A percentile compares a stretch with the other conserved stretches of the same genome.
These are phyloP conservation scores for Syzygium syzygioides DNA, from an alignment of 441 rosid genomes.

Conservation along the genomic window DNA sequence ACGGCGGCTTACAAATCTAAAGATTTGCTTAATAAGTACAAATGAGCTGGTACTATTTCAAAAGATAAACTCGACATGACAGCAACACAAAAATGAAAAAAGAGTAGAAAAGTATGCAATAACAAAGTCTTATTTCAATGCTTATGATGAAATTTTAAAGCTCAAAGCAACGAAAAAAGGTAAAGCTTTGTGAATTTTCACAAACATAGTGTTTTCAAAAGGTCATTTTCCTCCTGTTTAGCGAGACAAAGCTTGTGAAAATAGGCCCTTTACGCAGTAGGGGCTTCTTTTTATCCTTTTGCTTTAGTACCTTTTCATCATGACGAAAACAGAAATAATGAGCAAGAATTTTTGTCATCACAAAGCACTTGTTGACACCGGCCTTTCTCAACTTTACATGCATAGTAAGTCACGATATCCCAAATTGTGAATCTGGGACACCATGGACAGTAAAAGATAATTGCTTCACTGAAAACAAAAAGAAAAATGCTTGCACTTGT, in stretches of 20 bases:
- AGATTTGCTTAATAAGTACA: background rate
- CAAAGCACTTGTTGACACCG: constrained; percentile 15
- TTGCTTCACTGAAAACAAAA: background rate
- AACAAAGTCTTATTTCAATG: constrained; percentile 14
- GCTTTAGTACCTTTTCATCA: constrained; percentile 35
- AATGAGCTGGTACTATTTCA: background rate
- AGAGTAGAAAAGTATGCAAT: constrained; percentile 16
- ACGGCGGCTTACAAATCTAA: background rate
- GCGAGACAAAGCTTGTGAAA: constrained; percentile 12
- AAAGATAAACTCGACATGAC: background rate
- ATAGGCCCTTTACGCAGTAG: constrained; percentile 27
- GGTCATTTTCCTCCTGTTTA: constrained; percentile 30
- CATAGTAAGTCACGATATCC: background rate
- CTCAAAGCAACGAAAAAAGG: background rate
- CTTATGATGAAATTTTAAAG: constrained; percentile 3
- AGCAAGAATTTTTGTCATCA: constrained; percentile 19
- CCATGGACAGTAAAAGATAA: background rate
- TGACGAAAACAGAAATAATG: constrained; percentile 20
- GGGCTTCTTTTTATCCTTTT: constrained; percentile 27
- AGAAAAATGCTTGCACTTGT: background rate
- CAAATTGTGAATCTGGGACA: background rate
- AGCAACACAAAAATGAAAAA: background rate
- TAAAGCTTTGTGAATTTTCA: constrained; percentile 20
- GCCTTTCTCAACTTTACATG: constrained; percentile 2
- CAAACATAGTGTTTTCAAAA: constrained; percentile 16